Evolutionary conservation across 441 rosid genomes (phyloP), one percentile per base, ranked within the genome.

Genomic region (Brassica hybrid): DNA sequence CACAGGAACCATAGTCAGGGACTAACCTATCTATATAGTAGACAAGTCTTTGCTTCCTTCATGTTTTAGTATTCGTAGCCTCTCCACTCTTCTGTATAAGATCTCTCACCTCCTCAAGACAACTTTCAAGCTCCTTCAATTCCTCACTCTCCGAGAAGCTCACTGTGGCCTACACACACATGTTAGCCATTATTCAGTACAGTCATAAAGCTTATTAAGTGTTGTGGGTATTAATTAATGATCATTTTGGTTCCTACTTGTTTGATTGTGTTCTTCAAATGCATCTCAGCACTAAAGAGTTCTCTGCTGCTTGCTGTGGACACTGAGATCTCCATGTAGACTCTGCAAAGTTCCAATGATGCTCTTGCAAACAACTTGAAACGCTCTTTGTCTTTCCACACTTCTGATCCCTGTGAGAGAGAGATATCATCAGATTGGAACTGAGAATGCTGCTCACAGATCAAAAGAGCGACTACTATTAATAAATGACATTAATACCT

Each of bases 361-460:
- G 97, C 96, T 72, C 11, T 79, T 57, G 94, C 90, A 63, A 86
- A 96, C 78, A 73, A 86, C 81, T 82, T 84, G 83, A 96, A 96
- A 57, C 94, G 88, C 52, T 91, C 96, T 81, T 61, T 69, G 79
- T 96, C 94, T 81, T 90, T 90, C 97, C 97, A 96, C 77, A 94
- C 69, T 81, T 91, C 92, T 67, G 92, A 85, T 74, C 99, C 98
- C 99, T 96, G 76, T 74, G 38, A 72, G 32, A 27, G 6, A 21
- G 23, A 21, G 23, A 21, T 48, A 3, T 36, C 77, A 61, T 17
- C 69, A 73, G 56, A 80, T 21, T 62, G 75, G 75, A 62, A 30
- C 45, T 57, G 52, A 58, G 52, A 58, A 19, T 8, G 54, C 2
- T 57, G 69, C 65, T 32, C 23, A 58, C 10, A 43, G 25, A 65